Evolutionary conservation across 2,329 filamentous ascomycete genomes (phyloP), one percentile per base, ranked within the genome.

Genomic region (Davidsoniella eucalypti): DNA sequence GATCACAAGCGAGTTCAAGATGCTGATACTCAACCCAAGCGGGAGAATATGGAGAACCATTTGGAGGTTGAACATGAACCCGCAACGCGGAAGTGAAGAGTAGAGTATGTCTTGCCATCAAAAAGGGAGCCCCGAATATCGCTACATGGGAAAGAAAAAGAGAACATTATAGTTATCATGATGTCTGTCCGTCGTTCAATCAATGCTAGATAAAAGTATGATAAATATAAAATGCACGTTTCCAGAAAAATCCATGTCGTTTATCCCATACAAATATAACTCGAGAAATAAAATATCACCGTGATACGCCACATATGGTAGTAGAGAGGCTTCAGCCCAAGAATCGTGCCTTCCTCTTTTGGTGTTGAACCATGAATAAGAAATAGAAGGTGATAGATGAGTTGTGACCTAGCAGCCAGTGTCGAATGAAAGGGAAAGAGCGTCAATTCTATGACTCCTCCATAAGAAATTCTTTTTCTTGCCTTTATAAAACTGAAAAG

Each of bases 141-240:
- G 47, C 18, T 29, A 39, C 26, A 37, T 17, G 41, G 14, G 25
- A 23, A 23, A 49, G 33, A 10, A 37, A 44, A 37, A 44, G n/a
- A 36, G 33, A 21, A 44, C 26, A 43, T 44, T 25, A 38, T 9
- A 44, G 29, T 43, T 50, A 50, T 50, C 47, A 43, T 29, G 18
- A 17, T 23, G 41, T 44, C 17, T 16, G 33, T 38, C 25, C 44
- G 47, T 38, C 33, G 37, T 44, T 50, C 21, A 39, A 50, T 38
- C 41, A 38, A 36, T 37, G 14, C 5, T 29, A 29, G 29, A 33
- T 33, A 33, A 5, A 33, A 33, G 29, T 9, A 33, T 33, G 12
- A 33, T 33, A 33, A 33, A 33, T 33, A 33, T 9, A 33, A 33
- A 33, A 9, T 12, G 8, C 29, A 33, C 6, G 29, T 33, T 10